Base-by-base conservation (phyloP, 345 rosid species). In the Rhizophora mangle region DNA sequence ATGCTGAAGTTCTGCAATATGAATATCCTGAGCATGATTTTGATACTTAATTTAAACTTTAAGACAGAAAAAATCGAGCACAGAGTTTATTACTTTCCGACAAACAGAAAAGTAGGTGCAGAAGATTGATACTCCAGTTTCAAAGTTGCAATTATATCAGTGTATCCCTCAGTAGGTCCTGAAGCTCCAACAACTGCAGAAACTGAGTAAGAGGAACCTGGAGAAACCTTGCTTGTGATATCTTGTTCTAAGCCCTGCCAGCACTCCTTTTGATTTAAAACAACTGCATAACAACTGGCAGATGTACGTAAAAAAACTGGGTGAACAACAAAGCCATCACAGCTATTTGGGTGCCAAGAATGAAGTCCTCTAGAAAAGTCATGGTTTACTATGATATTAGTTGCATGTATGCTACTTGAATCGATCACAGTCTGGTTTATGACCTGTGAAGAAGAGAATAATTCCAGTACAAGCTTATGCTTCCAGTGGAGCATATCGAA, bases 201-300 rank as follows among this genome's bases (percentile, higher is more conserved):
- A 70, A 92, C 88, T 22, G 79, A 72, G 75, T 87, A 92, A 64
- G 83, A 81, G 60, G 39, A 72, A 66, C 91, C 89, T 34, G 82
- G 79, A 55, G 85, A 81, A 72, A 92, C 79, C 67, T 79, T 81
- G 75, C 75, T 74, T 11, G 96, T 90, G 73, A 92, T 88, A 81
- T 92, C 96, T 81, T 92, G 97, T 67, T 90, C 99, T 71, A 95
- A 81, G 18, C 96, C 98, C 70, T 95, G 96, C 99, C 99, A 95
- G 73, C 88, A 80, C 80, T 92, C 86, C 11, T 73, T 86, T n/a
- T 98, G 84, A 74, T 90, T 87, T 36, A 87, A 82, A 76, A 90
- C 84, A 73, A 90, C 96, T 26, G 87, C 99, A 72, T 85, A 85
- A 67, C 75, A 81, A 67, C 85, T 62, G 11, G 67, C 84, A 1